Percentiles rank a stretch among this genome's conserved stretches.
Evolutionary conservation across 179 eudicot species (phyloP).

Genomic region (Spinacia oleracea): DNA sequence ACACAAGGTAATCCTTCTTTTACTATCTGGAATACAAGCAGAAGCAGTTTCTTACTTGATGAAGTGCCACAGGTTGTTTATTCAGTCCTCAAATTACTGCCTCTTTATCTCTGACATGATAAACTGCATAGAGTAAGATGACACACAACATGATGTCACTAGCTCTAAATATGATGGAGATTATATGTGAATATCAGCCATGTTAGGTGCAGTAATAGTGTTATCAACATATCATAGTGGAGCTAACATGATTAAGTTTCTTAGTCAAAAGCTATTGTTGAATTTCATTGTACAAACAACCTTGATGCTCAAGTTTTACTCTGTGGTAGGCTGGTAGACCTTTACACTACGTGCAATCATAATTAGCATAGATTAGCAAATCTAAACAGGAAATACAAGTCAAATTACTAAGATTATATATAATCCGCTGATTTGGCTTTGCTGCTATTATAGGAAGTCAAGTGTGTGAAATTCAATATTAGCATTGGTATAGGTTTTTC

Average conservation of each 20-base stretch:
- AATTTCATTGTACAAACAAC: conserved; percentile 19
- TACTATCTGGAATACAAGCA: neutral
- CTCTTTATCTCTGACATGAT: neutral
- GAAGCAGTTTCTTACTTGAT: conserved; percentile 8
- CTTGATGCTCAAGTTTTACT: conserved; percentile 29
- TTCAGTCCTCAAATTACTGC: conserved; percentile 8
- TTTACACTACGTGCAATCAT: conserved; percentile 20
- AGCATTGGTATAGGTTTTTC: neutral
- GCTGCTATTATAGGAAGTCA: neutral
- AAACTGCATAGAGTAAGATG: neutral
- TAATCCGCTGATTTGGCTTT: neutral
- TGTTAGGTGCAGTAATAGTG: conserved; percentile 2
- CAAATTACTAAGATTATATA: neutral
- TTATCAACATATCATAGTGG: conserved; percentile 14
- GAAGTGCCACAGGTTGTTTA: conserved; percentile 1
- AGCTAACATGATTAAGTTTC: conserved; percentile 21
- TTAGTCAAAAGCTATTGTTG: conserved; percentile 34
- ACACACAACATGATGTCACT: conserved; percentile 11
- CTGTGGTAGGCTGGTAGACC: conserved; percentile 2
- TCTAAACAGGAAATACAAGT: conserved; percentile 9
- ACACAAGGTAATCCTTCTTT: neutral
- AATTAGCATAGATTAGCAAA: conserved; percentile 17
- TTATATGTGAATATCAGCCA: neutral
- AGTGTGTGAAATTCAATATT: neutral
- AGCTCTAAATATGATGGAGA: conserved; percentile 12